These are phyloP conservation scores for Epichloe brachyelytri DNA, from an alignment of 2,329 filamentous ascomycete genomes.

Conservation along the genomic window DNA sequence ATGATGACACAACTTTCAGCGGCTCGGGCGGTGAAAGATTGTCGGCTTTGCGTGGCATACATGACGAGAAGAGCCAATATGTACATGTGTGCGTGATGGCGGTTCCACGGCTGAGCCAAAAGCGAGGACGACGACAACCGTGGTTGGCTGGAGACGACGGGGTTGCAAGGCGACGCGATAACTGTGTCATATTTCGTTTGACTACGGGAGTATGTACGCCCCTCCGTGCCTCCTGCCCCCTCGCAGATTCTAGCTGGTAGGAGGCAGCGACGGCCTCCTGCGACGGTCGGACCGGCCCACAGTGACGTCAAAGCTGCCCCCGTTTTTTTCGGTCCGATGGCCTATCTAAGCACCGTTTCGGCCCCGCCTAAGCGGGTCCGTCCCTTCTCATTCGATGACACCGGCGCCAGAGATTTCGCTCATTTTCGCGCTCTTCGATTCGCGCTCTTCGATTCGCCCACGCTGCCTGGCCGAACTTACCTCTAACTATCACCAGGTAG, in stretches of 20 bases:
- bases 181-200: conserved; percentile 1
- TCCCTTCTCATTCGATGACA: not conserved
- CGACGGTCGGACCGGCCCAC: conserved; percentile 8
- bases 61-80: not conserved
- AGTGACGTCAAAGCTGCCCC: conserved; percentile 19
- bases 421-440: no score
- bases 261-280: not conserved
- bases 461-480: no score
- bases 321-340: conserved; percentile 10
- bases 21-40: conserved; percentile 1
- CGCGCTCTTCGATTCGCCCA: no score
- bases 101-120: not conserved
- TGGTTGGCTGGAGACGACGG: not conserved
- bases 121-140: not conserved
- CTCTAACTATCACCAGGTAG: no score
- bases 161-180: not conserved
- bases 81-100: not conserved
- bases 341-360: conserved; percentile 17
- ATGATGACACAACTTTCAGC: not conserved
- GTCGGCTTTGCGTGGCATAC: not conserved
- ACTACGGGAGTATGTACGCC: not conserved
- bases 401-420: no score
- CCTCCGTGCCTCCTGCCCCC: not conserved
- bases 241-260: not conserved
- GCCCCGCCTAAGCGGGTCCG: conserved; percentile 11